Conservation (phyloP, 1,139 yeast species). For the Zygoascus hellenicus region DNA sequence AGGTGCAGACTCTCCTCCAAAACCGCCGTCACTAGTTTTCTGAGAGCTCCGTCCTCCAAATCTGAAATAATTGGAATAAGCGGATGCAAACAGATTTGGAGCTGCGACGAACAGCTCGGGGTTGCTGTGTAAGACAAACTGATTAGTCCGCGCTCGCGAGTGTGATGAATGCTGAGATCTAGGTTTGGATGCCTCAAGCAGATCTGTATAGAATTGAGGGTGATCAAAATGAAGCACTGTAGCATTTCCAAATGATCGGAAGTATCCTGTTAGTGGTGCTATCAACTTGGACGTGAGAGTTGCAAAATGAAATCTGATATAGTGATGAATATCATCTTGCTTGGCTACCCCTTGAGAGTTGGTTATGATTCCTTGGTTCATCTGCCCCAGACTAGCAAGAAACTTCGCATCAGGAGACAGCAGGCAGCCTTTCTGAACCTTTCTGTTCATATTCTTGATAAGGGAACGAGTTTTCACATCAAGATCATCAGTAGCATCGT, state of each 20-base stretch:
- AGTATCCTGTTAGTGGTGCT: conserved; percentile 22
- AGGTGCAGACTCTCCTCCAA: neutral
- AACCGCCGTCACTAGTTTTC: neutral
- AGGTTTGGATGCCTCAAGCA: neutral
- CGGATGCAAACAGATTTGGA: neutral
- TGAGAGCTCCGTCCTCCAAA: conserved; percentile 1
- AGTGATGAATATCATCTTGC: conserved; percentile 11
- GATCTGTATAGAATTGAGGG: conserved; percentile 7
- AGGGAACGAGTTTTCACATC: conserved; percentile 9
- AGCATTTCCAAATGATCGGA: conserved; percentile 6
- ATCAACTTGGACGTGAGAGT: conserved; percentile 24
- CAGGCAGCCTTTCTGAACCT: conserved; percentile 14
- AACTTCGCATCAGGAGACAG: conserved; percentile 22
- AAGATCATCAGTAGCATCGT: conserved; percentile 8
- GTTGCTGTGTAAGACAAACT: neutral
- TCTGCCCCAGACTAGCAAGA: conserved; percentile 10
- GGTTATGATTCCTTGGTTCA: conserved; percentile 10
- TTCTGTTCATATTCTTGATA: conserved; percentile 14
- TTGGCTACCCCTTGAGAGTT: neutral
- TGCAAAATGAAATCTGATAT: conserved; percentile 24
- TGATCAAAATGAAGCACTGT: conserved; percentile 12
- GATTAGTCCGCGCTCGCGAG: neutral
- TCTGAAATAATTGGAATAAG: neutral
- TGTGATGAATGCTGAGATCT: neutral
- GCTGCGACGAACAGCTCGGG: conserved; percentile 1